Evolutionary conservation across 441 rosid genomes (phyloP).

Genomic region (Viola pubescens): DNA sequence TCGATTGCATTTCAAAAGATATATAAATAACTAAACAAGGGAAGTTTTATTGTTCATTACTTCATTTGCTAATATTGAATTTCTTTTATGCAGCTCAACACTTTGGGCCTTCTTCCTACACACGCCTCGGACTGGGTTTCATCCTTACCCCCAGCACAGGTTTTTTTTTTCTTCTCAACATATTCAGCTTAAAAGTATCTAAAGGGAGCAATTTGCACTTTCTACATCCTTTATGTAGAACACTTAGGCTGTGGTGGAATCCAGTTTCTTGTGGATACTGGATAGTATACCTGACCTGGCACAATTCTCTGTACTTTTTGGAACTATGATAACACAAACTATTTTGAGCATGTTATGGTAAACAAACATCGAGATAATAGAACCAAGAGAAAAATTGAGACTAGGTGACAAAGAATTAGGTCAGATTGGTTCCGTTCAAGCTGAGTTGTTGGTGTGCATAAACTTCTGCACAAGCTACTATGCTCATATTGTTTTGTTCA

Average conservation of each 20-base stretch:
- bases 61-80: conserved; percentile 11
- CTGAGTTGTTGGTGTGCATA: no score
- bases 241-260: not conserved
- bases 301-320: no score
- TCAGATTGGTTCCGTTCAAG: no score
- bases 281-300: no score
- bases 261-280: no score
- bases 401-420: no score
- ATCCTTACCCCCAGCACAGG: conserved; percentile 93
- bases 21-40: not conserved
- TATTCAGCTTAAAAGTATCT: not conserved
- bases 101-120: conserved; percentile 96
- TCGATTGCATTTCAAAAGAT: not conserved
- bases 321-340: no score
- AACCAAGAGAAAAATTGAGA: no score
- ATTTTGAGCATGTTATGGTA: no score
- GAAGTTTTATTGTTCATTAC: not conserved
- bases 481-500: no score
- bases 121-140: conserved; percentile 99
- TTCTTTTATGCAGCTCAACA: conserved; percentile 61
- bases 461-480: no score
- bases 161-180: conserved; percentile 19
- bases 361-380: no score
- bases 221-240: not conserved
- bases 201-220: not conserved